A percentile compares a stretch with the other conserved stretches of the same genome.
phyloP scores from a whole-genome alignment of 805 yeast genomes.

The Nadsonia fulvescens region DNA sequence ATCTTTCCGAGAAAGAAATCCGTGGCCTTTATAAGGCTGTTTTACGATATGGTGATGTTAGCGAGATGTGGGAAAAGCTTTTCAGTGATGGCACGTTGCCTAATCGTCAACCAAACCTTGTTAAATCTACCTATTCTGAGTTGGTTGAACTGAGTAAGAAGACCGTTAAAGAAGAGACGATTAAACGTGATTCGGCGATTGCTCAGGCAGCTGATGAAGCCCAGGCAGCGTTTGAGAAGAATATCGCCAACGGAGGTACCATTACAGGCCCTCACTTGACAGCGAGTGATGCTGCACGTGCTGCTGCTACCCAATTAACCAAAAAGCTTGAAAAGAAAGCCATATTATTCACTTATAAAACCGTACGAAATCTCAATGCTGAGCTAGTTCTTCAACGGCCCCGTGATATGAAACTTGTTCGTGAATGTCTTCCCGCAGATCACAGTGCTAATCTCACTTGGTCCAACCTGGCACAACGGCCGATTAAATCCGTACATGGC shows the following conservation, averaged over 20 bases:
- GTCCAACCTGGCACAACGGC: too few relatives aligned
- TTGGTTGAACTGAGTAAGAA: conserved; percentile 43
- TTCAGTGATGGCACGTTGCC: conserved; percentile 82
- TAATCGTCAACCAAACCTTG: conserved; percentile 61
- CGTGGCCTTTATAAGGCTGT: conserved; percentile 74
- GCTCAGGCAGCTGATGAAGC: conserved; percentile 15
- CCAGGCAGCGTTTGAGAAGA: conserved; percentile 7
- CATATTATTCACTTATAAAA: conserved; percentile 69
- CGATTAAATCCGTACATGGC: conserved; percentile 67
- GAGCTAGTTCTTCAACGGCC: conserved; percentile 74
- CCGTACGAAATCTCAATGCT: conserved; percentile 80
- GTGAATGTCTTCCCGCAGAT: conserved; percentile 30
- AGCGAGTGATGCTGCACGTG: conserved; percentile 21
- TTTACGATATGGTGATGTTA: conserved; percentile 63
- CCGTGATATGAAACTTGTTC: conserved; percentile 56
- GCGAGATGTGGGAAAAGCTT: conserved; percentile 58
- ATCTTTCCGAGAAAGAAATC: conserved; percentile 69
- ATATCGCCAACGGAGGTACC: conserved; percentile 5
- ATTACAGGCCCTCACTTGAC: conserved; percentile 13
- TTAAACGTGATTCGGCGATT: conserved; percentile 28
- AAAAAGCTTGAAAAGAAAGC: conserved; percentile 50
- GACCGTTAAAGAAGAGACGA: conserved; percentile 47
- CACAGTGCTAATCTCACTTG: conserved; percentile 42
- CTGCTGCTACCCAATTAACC: conserved; percentile 16
- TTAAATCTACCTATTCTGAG: conserved; percentile 63